Conservation (phyloP, 768 basidiomycete species). For the Hypholoma fasciculare region DNA sequence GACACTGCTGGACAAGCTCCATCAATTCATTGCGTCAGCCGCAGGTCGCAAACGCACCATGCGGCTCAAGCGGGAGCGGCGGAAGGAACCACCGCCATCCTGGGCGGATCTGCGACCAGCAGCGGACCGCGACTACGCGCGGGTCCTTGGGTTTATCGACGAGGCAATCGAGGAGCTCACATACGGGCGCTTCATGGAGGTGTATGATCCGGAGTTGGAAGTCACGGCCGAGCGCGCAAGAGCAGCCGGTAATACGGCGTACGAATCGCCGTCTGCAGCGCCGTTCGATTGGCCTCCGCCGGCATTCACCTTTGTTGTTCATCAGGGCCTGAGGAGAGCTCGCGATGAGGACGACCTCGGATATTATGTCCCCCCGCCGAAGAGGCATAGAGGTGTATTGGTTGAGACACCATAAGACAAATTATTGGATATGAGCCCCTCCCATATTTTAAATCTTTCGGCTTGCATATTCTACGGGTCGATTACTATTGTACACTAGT, state of each 20-base stretch:
- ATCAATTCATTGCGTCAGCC: neutral
- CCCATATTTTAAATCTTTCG: too few relatives aligned
- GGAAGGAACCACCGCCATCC: neutral
- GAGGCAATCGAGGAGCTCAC: slow-evolving; percentile 1
- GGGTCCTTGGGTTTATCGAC: slow-evolving; percentile 3
- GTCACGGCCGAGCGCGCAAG: neutral
- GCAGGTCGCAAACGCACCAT: neutral
- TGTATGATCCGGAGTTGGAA: neutral
- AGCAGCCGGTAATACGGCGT: neutral
- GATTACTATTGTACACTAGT: too few relatives aligned
- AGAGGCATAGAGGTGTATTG: neutral
- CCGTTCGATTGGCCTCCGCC: too few relatives aligned
- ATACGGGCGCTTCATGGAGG: neutral
- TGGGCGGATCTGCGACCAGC: neutral
- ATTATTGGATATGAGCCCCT: too few relatives aligned
- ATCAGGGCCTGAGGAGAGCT: neutral
- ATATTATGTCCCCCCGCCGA: neutral
- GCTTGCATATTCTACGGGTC: too few relatives aligned
- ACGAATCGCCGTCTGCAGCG: neutral
- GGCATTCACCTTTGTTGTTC: too few relatives aligned
- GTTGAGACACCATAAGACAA: neutral
- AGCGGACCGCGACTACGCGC: neutral
- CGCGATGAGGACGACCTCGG: neutral
- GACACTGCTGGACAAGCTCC: neutral
- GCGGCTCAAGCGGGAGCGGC: neutral